Conservation (phyloP, 78 protist genomes). For the Dictyostelium brefeldianum region DNA sequence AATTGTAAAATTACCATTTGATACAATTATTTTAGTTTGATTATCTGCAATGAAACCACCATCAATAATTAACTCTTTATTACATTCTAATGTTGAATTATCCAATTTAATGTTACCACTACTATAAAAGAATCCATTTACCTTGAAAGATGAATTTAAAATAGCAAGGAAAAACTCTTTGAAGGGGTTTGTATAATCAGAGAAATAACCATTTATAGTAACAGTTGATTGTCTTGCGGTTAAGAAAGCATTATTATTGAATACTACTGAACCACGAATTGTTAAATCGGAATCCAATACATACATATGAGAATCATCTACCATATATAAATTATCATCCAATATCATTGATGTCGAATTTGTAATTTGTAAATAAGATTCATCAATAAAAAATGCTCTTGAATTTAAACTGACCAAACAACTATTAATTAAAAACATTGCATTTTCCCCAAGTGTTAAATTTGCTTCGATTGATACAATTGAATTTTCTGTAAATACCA, state of each 20-base stretch:
- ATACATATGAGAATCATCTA: background rate
- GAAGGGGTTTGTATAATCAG: background rate
- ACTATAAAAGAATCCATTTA: background rate
- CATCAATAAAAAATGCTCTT: background rate
- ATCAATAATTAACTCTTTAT: background rate
- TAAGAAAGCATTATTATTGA: background rate
- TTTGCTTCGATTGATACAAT: background rate
- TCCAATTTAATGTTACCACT: background rate
- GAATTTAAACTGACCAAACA: background rate
- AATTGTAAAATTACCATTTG: slow-evolving; percentile 4
- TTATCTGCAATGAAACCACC: background rate
- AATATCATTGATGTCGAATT: background rate
- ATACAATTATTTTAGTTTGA: background rate
- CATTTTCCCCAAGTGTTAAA: background rate
- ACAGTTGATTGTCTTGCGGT: background rate
- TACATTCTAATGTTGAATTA: background rate
- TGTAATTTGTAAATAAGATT: background rate
- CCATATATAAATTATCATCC: background rate
- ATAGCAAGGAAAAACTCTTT: background rate
- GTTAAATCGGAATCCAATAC: background rate
- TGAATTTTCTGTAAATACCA: background rate
- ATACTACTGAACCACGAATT: slow-evolving; percentile 7
- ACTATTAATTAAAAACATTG: background rate
- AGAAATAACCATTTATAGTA: background rate
- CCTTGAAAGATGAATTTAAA: background rate